Base-by-base conservation (phyloP, 1,284 basidiomycete species). In the Trichosporon ovoides region DNA sequence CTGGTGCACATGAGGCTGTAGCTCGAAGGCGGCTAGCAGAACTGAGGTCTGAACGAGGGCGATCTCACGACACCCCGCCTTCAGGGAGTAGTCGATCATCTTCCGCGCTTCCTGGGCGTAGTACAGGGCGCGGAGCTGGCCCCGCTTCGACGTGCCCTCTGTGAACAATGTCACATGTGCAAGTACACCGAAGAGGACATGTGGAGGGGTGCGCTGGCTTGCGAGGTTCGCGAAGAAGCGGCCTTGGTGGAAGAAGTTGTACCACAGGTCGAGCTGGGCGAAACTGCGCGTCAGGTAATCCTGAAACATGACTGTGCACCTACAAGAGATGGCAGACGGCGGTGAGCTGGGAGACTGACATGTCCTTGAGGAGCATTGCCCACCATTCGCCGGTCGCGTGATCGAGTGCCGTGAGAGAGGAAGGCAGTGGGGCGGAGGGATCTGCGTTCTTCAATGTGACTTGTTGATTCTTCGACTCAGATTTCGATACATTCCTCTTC, bases 11-110 rank as follows among this genome's bases (percentile, higher is more conserved):
- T 72, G 68, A 0, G 70, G 70, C 43, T 64, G 65, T n/a, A 66
- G 63, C 55, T 72, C 70, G 53, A 70, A 70, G 3, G 62, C 59
- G 20, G 61, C 63, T 19, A 72, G 52, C 4, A 72, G 56, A 12
- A 72, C 48, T 0, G 68, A 63, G 3, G 69, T 67, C 46, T 69
- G 68, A 5, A 63, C 66, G 36, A 70, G 59, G 0, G 58, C 61
- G 0, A 63, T 58, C 38, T 72, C 68, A n/a, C 51, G 52, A 12
- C 58, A 60, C 16, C 65, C 61, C 7, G 62, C 50, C 11, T 58
- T 51, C 38, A 70, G 52, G 31, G 61, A 66, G 36, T 66, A 56
- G 33, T 67, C 58, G 40, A 69, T 60, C 58, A 67, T 66, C 14
- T 57, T 56, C n/a, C 62, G 55, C 13, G 66, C 66, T 18, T 68